These are phyloP conservation scores for Trematosphaeria pertusa DNA, from an alignment of 2,329 filamentous ascomycete genomes.

Conservation along the genomic window DNA sequence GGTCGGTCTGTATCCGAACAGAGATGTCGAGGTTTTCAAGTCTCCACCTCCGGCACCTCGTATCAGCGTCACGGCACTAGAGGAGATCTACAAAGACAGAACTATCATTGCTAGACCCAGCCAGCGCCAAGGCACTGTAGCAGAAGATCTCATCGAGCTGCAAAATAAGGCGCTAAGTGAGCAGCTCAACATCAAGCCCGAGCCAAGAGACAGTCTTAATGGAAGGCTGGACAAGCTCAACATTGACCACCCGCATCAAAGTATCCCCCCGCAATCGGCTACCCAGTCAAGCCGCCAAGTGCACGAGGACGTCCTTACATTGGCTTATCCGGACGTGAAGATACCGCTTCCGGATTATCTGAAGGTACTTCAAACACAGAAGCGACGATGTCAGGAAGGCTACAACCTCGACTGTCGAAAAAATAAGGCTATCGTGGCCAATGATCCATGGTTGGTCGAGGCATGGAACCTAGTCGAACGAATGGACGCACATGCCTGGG, in stretches of 20 bases:
- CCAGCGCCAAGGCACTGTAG: slow-evolving; percentile 33
- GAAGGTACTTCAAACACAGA: slow-evolving; percentile 50
- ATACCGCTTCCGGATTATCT: slow-evolving; percentile 44
- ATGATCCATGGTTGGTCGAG: slow-evolving; percentile 77
- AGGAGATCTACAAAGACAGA: slow-evolving; percentile 51
- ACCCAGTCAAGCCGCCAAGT: slow-evolving; percentile 40
- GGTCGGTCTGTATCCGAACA: slow-evolving; percentile 60
- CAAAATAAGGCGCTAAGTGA: slow-evolving; percentile 39
- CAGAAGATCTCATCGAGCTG: slow-evolving; percentile 43
- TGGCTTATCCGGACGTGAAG: slow-evolving; percentile 45
- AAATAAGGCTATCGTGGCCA: slow-evolving; percentile 72
- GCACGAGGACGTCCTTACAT: slow-evolving; percentile 46
- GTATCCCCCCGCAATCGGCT: slow-evolving; percentile 33
- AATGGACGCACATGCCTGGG: slow-evolving; percentile 67
- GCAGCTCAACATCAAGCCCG: slow-evolving; percentile 33
- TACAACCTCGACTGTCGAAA: slow-evolving; percentile 65
- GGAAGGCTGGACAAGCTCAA: slow-evolving; percentile 39
- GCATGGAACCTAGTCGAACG: slow-evolving; percentile 80
- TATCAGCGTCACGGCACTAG: slow-evolving; percentile 52
- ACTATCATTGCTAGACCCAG: slow-evolving; percentile 40
- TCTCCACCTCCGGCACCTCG: slow-evolving; percentile 53
- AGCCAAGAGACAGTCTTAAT: slow-evolving; percentile 30
- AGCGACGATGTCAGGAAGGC: slow-evolving; percentile 63
- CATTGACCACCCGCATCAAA: slow-evolving; percentile 41
- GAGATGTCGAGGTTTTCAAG: slow-evolving; percentile 58